Base-by-base conservation (phyloP, 768 basidiomycete genomes). In the Phaeotremella fagi region DNA sequence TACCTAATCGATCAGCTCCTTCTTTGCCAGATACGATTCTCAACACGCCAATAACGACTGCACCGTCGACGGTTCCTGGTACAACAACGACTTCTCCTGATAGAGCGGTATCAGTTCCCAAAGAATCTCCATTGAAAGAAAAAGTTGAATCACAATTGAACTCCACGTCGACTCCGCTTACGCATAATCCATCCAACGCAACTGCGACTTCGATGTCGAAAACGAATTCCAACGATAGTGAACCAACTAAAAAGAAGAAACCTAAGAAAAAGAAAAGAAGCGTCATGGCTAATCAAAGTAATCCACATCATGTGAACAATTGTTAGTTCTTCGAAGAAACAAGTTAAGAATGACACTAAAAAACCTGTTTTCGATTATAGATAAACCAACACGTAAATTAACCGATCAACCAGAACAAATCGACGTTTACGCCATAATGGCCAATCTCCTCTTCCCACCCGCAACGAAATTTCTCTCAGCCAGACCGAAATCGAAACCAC, bases 251-350 rank as follows among this genome's bases (percentile, higher is more conserved):
- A 3, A 72, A 66, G 54, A 71, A 72, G 52, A 77, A 77, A 63
- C 63, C 72, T 44, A 91, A 90, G 81, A 92, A 92, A 82, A 97
- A 95, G 83, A 97, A 95, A 77, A 82, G 90, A 45, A 85, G 86
- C 45, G 86, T 86, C 3, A 79, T 90, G 27, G 90, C 90, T 41
- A 94, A 95, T 72, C 90, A 89, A 41, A 87, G 88, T 48, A 95
- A 98, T 70, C 91, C 90, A 2, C 94, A 98, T 75, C 92, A 95
- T 76, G 80, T 92, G 53, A 81, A 86, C 68, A 97, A 97, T 77
- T 98, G 67, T 68, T 25, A 54, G 65, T 59, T n/a, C n/a, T n/a
- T n/a, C n/a, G n/a, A n/a, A n/a, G n/a, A n/a, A n/a, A n/a, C n/a
- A n/a, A n/a, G n/a, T n/a, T n/a, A n/a, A n/a, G n/a, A n/a, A n/a